Evolutionary conservation across 2,329 filamentous ascomycete species (phyloP), one percentile per base, ranked within the genome.

Genomic region (Sarocladium oryzae): DNA sequence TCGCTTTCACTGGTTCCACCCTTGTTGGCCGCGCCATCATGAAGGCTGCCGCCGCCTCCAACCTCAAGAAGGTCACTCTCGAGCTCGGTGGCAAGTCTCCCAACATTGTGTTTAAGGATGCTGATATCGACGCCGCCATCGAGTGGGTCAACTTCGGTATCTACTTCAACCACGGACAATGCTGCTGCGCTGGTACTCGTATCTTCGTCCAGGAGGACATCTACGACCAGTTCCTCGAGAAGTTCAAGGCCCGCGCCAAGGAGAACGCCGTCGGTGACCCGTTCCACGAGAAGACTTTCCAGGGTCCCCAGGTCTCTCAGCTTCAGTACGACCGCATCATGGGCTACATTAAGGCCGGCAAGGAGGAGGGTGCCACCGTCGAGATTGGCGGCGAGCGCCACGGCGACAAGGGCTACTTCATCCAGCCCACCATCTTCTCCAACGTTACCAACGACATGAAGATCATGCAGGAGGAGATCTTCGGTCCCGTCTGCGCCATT

Each of bases 401-500:
- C 70, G 86, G 87, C 56, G 66, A 75, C 64, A 82, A 88, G 76
- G 86, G 86, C 54, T 92, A 86, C 79, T 92, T 90, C 77, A 90
- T 92, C 70, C 74, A 90, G 76, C 88, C 88, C 32, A 92, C 88
- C 63, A 88, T 92, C 73, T 92, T 93, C 77, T 82, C 79, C 69
- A 82, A 88, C 64, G 88, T 91, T 58, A 80, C 73, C 51, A 74
- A 82, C 58, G 79, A 90, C 68, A 91, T 91, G 86, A 89, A 86
- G 79, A 91, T 93, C 64, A 82, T 88, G 71, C 79, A 88, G 69
- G 87, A 92, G 72, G 88, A 93, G 73, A 91, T 93, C 69, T 93
- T 93, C 66, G 88, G 88, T 56, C 88, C 88, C 53, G 88, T 93
- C 56, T 86, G 82, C 74, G 78, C 84, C 60, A 84, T 92, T 60